phyloP scores from a whole-genome alignment of 2,329 filamentous ascomycete species.

The Penicillium capsulatum region DNA sequence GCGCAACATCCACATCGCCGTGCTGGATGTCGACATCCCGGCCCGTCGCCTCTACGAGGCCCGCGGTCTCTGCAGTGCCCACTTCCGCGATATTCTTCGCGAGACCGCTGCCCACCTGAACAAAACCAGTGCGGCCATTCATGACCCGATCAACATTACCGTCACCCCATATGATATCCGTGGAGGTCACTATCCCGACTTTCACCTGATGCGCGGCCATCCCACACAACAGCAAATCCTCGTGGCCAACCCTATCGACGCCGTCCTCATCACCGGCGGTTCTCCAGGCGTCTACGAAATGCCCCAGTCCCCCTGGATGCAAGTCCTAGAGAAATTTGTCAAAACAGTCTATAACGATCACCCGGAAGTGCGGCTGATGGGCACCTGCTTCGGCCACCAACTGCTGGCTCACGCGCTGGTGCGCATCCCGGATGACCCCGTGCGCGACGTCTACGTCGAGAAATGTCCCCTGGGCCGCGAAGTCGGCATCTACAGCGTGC shows the following conservation, averaged over 20 bases:
- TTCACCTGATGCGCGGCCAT: conserved; percentile 18
- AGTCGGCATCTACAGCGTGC: conserved; percentile 21
- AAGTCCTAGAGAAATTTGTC: conserved; percentile 25
- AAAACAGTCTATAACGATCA: conserved; percentile 24
- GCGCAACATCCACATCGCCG: conserved; percentile 24
- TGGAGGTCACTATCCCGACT: conserved; percentile 25
- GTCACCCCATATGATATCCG: conserved; percentile 26
- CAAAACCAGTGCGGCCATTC: conserved; percentile 10
- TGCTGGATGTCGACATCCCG: conserved; percentile 26
- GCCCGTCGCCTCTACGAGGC: conserved; percentile 24
- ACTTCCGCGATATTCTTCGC: conserved; percentile 24
- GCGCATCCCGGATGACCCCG: conserved; percentile 13
- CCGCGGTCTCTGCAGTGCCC: conserved; percentile 24
- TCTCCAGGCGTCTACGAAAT: conserved; percentile 28
- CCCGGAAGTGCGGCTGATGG: conserved; percentile 31
- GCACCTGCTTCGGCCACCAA: conserved; percentile 36
- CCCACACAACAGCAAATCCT: conserved; percentile 8
- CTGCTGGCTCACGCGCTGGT: conserved; percentile 25
- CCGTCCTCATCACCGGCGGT: conserved; percentile 33
- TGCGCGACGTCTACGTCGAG: conserved; percentile 23
- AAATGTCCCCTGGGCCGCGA: conserved; percentile 23
- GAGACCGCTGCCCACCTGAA: conserved; percentile 23
- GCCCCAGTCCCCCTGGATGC: conserved; percentile 28
- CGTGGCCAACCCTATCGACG: conserved; percentile 24
- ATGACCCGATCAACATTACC: conserved; percentile 17